A percentile compares a stretch with the other conserved stretches of the same genome.
Conservation (phyloP, 495 filamentous ascomycete species). For the Melanomma pulvis-pyrius region DNA sequence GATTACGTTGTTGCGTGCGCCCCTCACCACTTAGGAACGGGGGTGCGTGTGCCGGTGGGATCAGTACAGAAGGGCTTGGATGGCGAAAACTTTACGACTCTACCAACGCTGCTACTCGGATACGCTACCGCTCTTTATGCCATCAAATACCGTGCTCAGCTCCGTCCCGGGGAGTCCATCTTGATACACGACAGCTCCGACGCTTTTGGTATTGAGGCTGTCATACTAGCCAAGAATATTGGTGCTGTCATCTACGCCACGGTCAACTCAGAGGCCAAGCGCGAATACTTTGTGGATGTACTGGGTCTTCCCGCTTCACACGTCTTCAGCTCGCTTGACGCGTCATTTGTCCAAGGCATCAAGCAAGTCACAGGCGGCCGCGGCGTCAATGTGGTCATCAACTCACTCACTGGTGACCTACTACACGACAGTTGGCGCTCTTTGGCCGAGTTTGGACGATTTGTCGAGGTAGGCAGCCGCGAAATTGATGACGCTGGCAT, state of each 20-base stretch:
- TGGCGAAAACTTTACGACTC: background rate
- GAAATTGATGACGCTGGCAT: constrained; percentile 48
- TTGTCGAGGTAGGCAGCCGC: constrained; percentile 61
- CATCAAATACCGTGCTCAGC: constrained; percentile 35
- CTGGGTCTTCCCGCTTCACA: constrained; percentile 8
- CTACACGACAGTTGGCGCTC: constrained; percentile 52
- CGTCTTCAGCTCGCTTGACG: constrained; percentile 20
- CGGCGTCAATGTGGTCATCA: constrained; percentile 68
- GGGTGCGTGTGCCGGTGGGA: constrained; percentile 39
- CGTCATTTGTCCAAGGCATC: constrained; percentile 50
- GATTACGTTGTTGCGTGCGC: constrained; percentile 49
- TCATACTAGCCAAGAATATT: constrained; percentile 43
- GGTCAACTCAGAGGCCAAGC: constrained; percentile 22
- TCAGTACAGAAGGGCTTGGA: constrained; percentile 6
- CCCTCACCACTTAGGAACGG: constrained; percentile 45
- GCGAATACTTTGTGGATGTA: constrained; percentile 1
- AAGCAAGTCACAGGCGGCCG: constrained; percentile 51
- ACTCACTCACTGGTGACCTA: constrained; percentile 54
- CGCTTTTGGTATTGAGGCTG: constrained; percentile 49
- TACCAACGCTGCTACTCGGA: background rate
- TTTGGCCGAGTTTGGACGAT: constrained; percentile 57
- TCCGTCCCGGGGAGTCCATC: constrained; percentile 43
- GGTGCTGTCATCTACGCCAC: constrained; percentile 46
- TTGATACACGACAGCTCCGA: constrained; percentile 53
- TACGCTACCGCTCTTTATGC: constrained; percentile 37